Conservation (phyloP, 1,139 yeast genomes). For the Lodderomyces margitis region DNA sequence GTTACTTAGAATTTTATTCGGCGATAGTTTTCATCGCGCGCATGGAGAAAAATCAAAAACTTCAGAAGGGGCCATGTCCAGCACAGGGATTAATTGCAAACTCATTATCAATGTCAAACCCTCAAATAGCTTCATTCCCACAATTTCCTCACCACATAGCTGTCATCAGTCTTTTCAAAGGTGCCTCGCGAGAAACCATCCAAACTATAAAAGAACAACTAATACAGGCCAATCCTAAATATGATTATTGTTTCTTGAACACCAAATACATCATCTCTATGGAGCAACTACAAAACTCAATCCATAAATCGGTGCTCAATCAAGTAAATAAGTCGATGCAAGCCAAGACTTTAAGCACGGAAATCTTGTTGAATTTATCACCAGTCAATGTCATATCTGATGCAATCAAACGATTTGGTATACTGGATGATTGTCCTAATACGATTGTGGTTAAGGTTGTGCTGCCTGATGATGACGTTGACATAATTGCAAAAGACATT, state of each 20-base stretch:
- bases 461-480: slow-evolving; percentile 10
- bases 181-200: slow-evolving; percentile 21
- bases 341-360: slow-evolving; percentile 44
- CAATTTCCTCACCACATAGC: slow-evolving; percentile 31
- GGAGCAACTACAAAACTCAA: slow-evolving; percentile 35
- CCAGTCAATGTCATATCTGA: slow-evolving; percentile 46
- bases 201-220: slow-evolving; percentile 28
- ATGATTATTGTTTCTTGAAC: slow-evolving; percentile 42
- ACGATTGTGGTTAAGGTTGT: slow-evolving; percentile 34
- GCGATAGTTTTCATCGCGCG: not conserved
- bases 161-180: slow-evolving; percentile 24
- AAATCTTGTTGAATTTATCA: slow-evolving; percentile 40
- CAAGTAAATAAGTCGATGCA: slow-evolving; percentile 25
- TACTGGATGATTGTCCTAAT: slow-evolving; percentile 29
- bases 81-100: too few relatives aligned
- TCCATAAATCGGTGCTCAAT: slow-evolving; percentile 37
- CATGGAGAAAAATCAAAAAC: not conserved
- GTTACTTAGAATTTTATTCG: not conserved
- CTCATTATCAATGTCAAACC: not conserved
- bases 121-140: slow-evolving; percentile 24
- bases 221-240: slow-evolving; percentile 29
- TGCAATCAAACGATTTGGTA: slow-evolving; percentile 43
- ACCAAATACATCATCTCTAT: slow-evolving; percentile 35
- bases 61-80: too few relatives aligned
- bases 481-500: slow-evolving; percentile 9